These are phyloP conservation scores for Ophiostoma angusticollis DNA, from an alignment of 2,329 filamentous ascomycete species.

Conservation along the genomic window DNA sequence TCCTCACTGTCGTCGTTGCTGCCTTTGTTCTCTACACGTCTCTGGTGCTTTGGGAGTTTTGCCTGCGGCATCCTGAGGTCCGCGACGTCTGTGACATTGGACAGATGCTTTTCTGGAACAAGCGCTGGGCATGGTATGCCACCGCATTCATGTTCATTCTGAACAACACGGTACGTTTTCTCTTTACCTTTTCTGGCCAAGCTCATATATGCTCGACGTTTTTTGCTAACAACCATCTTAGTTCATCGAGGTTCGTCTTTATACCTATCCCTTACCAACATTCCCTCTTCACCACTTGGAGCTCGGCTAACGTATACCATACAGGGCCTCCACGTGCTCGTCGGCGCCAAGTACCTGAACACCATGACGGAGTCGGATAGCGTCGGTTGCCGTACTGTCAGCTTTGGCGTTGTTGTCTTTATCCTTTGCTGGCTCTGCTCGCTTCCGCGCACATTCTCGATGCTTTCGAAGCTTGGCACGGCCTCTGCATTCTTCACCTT, in stretches of 20 bases:
- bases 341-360: conserved; percentile 78
- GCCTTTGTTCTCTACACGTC: conserved; percentile 68
- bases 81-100: conserved; percentile 90
- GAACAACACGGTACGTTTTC: conserved; percentile 57
- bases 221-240: conserved; percentile 4
- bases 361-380: conserved; percentile 63
- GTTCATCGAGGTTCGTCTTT: conserved; percentile 55
- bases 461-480: conserved; percentile 66
- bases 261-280: neutral
- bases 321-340: conserved; percentile 66
- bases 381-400: conserved; percentile 59
- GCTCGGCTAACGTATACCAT: conserved; percentile 1
- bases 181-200: neutral
- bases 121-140: conserved; percentile 56
- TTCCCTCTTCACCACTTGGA: too few relatives aligned
- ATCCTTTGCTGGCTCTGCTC: conserved; percentile 68
- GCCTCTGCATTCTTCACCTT: conserved; percentile 80
- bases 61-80: conserved; percentile 77
- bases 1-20: conserved; percentile 69
- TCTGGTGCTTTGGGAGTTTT: conserved; percentile 61
- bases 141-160: conserved; percentile 79
- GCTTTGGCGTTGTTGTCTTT: conserved; percentile 62
- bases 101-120: conserved; percentile 86
- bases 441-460: conserved; percentile 72
- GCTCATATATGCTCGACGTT: too few relatives aligned